These are phyloP conservation scores for Chalciporus piperatus DNA, from an alignment of 768 basidiomycete genomes.

Conservation along the genomic window DNA sequence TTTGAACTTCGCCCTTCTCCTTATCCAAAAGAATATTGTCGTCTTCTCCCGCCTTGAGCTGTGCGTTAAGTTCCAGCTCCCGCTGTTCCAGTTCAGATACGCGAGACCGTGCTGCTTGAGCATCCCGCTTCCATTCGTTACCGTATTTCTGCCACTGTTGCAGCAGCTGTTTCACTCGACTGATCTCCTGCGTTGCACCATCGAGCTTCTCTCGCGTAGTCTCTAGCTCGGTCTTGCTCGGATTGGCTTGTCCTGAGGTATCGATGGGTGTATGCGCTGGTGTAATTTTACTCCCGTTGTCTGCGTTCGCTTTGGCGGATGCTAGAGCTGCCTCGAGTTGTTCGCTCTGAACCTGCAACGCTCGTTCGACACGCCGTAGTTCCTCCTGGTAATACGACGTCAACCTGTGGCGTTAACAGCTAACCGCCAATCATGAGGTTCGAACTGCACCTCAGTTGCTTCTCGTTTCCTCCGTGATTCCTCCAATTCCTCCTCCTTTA, in stretches of 20 bases:
- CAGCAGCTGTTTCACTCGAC: conserved; percentile 18
- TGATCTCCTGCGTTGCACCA: conserved; percentile 16
- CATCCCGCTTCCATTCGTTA: conserved; percentile 23
- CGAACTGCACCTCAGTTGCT: conserved; percentile 21
- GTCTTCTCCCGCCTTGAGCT: conserved; percentile 13
- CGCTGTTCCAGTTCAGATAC: conserved; percentile 9
- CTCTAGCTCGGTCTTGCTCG: conserved; percentile 4
- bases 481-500: conserved; percentile 20
- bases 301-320: conserved; percentile 7
- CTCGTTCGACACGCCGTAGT: conserved; percentile 12
- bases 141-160: conserved; percentile 26
- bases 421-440: background rate
- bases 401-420: conserved; percentile 5
- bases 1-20: conserved; percentile 13
- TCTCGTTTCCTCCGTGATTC: conserved; percentile 12
- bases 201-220: conserved; percentile 10
- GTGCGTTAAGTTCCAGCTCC: conserved; percentile 7
- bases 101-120: conserved; percentile 14
- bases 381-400: conserved; percentile 17
- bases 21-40: conserved; percentile 4
- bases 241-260: background rate
- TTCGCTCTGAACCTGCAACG: conserved; percentile 18
- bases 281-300: background rate
- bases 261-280: conserved; percentile 8
- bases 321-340: conserved; percentile 17